A percentile compares a stretch with the other conserved stretches of the same genome.
These are phyloP conservation scores for Bolboschoenoplectus hybrid DNA, from an alignment of 202 grass and related monocot genomes.

Conservation along the genomic window DNA sequence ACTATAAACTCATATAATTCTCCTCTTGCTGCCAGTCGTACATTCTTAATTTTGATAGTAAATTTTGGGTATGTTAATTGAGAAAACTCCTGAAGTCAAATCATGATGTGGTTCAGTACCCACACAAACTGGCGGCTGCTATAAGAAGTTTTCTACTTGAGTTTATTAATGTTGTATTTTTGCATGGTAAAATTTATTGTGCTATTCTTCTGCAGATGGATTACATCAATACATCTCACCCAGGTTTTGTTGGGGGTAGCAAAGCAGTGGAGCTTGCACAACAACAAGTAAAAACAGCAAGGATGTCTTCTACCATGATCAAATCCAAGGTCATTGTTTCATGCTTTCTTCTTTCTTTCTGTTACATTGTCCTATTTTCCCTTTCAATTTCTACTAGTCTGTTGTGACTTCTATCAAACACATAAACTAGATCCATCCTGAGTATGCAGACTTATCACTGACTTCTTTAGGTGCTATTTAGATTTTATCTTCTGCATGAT, in stretches of 20 bases:
- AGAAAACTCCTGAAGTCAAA: neutral
- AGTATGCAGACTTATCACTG: neutral
- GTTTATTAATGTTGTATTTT: neutral
- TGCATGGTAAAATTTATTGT: slow-evolving; percentile 27
- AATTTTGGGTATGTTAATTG: slow-evolving; percentile 21
- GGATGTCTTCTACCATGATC: slow-evolving; percentile 47
- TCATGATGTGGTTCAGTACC: neutral
- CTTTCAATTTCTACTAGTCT: neutral
- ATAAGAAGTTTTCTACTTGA: neutral
- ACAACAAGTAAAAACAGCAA: slow-evolving; percentile 76
- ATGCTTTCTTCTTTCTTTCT: neutral
- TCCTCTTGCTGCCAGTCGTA: neutral
- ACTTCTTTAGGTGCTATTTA: neutral
- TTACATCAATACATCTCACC: slow-evolving; percentile 99
- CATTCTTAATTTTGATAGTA: neutral
- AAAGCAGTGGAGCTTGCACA: slow-evolving; percentile 93
- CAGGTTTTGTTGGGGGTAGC: slow-evolving; percentile 91
- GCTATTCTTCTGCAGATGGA: slow-evolving; percentile 65
- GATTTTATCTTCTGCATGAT: slow-evolving; percentile 9
- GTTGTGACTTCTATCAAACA: neutral
- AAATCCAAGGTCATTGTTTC: slow-evolving; percentile 61
- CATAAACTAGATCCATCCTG: neutral
- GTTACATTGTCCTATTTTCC: neutral
- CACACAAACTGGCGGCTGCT: neutral
- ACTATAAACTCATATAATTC: slow-evolving; percentile 25